Base-by-base conservation (phyloP, 257 asterid species). In the Solanum medicagineum region DNA sequence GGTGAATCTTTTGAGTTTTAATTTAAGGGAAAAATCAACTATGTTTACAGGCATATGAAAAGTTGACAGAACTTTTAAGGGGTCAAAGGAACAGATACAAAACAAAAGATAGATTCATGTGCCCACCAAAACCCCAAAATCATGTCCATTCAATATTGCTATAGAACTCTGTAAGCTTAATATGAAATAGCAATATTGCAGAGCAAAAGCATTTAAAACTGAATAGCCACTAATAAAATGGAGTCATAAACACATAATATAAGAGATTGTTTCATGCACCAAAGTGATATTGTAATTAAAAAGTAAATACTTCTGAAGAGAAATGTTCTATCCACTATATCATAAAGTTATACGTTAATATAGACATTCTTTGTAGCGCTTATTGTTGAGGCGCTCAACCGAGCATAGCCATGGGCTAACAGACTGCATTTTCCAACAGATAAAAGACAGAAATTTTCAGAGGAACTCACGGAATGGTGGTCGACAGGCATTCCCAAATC, bases 401-500 rank as follows among this genome's bases (percentile, higher is more conserved):
- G 40, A 79, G 83, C 19, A 79, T 29, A 0, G 8, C 1, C 29
- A 6, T 79, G 11, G 22, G 9, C 6, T 1, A 29, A 49, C 66
- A 79, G 51, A 79, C 66, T 79, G 83, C 17, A 79, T 17, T 51
- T 26, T 53, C 83, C 49, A 17, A 79, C 49, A 79, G 29, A 29
- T 9, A 79, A 79, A 45, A 53, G 26, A 36, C 57, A 7, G 1
- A 74, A 56, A 2, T 53, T 32, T 49, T 26, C 70, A 75, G 29
- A 80, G 59, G 87, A 89, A 90, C 99, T 90, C 74, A 95, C 98
- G 11, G 91, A 84, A 36, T 83, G 81, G 60, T 91, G 90, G 83
- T 93, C 94, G 26, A 91, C 92, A 84, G 89, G 92, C 93, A 87
- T 83, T 83, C 94, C 98, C 84, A 84, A 79, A 40, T 92, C 96